A percentile compares a stretch with the other conserved stretches of the same genome.
Evolutionary conservation across 169 alveolate species (phyloP).

Genomic region (Plasmodium malariae): DNA sequence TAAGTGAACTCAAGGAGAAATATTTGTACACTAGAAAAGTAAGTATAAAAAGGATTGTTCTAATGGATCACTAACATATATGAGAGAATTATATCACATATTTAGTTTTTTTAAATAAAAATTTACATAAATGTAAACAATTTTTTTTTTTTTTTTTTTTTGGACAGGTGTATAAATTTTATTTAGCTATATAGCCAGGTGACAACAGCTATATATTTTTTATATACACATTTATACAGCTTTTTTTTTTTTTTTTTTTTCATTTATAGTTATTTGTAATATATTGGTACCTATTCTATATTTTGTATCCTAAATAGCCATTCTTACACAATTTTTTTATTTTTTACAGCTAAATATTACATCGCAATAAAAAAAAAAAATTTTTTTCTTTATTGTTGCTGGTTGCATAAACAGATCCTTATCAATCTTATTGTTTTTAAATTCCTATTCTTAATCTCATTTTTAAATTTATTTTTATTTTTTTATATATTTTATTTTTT

Average conservation of each 20-base stretch:
- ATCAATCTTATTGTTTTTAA: slow-evolving; percentile 4
- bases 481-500: background rate
- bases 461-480: background rate
- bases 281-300: background rate
- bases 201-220: too few relatives aligned
- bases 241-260: background rate
- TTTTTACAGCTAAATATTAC: too few relatives aligned
- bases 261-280: background rate
- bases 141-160: slow-evolving; percentile 13
- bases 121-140: background rate
- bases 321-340: slow-evolving; percentile 5
- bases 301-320: slow-evolving; percentile 4
- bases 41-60: background rate
- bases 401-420: background rate
- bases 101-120: background rate
- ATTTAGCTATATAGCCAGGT: too few relatives aligned
- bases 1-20: background rate
- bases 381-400: slow-evolving; percentile 11
- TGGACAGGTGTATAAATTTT: too few relatives aligned
- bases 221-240: background rate
- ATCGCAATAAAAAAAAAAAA: too few relatives aligned
- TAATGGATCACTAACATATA: background rate
- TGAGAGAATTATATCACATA: background rate
- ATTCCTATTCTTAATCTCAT: slow-evolving; percentile 5
- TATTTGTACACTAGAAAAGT: background rate